Conservation (phyloP, 148 eudicot genomes). For the Euryodendron excelsum region DNA sequence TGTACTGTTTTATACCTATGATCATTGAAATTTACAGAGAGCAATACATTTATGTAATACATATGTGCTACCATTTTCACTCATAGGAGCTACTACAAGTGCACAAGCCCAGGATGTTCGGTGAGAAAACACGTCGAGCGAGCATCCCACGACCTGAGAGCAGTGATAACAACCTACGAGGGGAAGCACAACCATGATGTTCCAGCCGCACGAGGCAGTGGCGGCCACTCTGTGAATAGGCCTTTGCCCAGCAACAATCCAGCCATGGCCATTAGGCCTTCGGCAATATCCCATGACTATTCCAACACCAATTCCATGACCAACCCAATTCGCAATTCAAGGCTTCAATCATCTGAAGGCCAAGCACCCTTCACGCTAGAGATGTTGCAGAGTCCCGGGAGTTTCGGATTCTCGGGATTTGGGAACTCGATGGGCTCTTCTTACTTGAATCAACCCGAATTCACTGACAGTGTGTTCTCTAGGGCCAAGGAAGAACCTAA, state of each 20-base stretch:
- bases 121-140: conserved; percentile 81
- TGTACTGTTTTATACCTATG: too few species aligned
- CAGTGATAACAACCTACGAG: conserved; percentile 80
- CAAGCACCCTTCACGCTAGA: conserved; percentile 52
- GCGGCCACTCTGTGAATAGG: conserved; percentile 28
- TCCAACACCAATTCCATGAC: conserved; percentile 1
- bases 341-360: conserved; percentile 25
- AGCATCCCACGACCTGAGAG: conserved; percentile 58
- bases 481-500: conserved; percentile 67
- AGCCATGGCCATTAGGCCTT: conserved; percentile 49
- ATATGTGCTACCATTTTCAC: too few species aligned
- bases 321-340: conserved; percentile 20
- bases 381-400: conserved; percentile 52
- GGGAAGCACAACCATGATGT: conserved; percentile 84
- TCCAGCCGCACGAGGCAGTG: conserved; percentile 71
- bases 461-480: conserved; percentile 13
- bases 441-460: conserved; percentile 21
- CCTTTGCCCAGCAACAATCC: conserved; percentile 22
- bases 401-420: conserved; percentile 39
- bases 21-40: too few species aligned
- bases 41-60: too few species aligned
- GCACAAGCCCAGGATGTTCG: conserved; percentile 56
- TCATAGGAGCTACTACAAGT: conserved; percentile 81
- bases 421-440: conserved; percentile 25
- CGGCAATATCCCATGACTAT: conserved; percentile 24